A percentile compares a stretch with the other conserved stretches of the same genome.
These are phyloP conservation scores for Helicocarpus griseus DNA, from an alignment of 2,329 filamentous ascomycete genomes.

Conservation along the genomic window DNA sequence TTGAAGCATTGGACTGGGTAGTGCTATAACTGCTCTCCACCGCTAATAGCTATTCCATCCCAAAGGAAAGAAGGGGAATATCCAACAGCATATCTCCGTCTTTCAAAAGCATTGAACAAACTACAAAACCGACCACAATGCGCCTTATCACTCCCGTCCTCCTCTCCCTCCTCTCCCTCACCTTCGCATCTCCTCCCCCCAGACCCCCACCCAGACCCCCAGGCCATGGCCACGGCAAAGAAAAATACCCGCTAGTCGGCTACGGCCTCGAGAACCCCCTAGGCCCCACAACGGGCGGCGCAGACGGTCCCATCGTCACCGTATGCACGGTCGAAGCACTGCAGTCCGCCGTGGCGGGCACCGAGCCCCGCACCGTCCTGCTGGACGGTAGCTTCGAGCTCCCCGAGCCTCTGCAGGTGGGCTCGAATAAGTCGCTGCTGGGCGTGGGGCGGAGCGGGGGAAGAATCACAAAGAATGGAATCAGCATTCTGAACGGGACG, in stretches of 20 bases:
- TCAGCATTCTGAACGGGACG: conserved; percentile 26
- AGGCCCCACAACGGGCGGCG: conserved; percentile 31
- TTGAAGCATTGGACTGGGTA: too few relatives aligned
- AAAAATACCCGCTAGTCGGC: conserved; percentile 5
- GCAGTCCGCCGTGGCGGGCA: conserved; percentile 34
- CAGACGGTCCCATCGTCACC: conserved; percentile 40
- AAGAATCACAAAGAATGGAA: conserved; percentile 27
- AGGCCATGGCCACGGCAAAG: background rate
- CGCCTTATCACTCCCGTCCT: too few relatives aligned
- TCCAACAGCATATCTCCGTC: background rate
- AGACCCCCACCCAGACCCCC: background rate
- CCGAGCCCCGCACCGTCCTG: conserved; percentile 35
- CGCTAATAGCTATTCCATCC: too few relatives aligned
- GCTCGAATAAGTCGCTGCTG: conserved; percentile 38
- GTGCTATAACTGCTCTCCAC: too few relatives aligned
- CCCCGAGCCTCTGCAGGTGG: conserved; percentile 33
- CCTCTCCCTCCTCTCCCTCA: background rate
- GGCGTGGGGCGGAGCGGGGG: conserved; percentile 26
- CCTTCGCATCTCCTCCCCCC: background rate
- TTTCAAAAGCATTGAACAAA: background rate
- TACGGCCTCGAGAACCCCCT: conserved; percentile 28
- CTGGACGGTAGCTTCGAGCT: conserved; percentile 36
- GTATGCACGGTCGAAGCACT: conserved; percentile 36
- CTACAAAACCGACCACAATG: background rate
- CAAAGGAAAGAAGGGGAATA: too few relatives aligned